Conservation (phyloP, 2,329 filamentous ascomycete genomes). For the Gnomoniopsis smithogilvyi region DNA sequence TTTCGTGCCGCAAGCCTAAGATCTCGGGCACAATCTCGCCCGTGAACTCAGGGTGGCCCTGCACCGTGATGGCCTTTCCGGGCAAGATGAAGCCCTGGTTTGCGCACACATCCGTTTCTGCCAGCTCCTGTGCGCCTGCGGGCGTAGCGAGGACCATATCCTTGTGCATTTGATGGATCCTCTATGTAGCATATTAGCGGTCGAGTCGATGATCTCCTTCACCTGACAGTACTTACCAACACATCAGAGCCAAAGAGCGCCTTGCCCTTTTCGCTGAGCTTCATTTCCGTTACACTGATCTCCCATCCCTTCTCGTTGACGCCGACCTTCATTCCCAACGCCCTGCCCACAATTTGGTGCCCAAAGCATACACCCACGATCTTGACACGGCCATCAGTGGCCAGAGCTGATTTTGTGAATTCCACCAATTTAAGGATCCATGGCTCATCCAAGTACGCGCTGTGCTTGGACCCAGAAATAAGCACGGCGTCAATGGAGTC, state of each 20-base stretch:
- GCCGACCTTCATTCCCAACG: constrained; percentile 65
- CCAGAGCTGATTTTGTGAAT: constrained; percentile 52
- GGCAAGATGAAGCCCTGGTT: constrained; percentile 79
- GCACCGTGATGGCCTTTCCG: constrained; percentile 67
- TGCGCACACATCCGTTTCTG: constrained; percentile 61
- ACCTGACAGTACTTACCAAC: constrained; percentile 36
- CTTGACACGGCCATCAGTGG: constrained; percentile 61
- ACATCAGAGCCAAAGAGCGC: constrained; percentile 67
- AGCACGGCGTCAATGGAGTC: constrained; percentile 78
- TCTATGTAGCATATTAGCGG: background rate
- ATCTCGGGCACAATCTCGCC: constrained; percentile 68
- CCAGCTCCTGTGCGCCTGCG: constrained; percentile 58
- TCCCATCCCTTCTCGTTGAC: constrained; percentile 74
- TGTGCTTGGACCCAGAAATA: constrained; percentile 72
- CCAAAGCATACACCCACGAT: constrained; percentile 85
- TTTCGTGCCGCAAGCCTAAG: constrained; percentile 58
- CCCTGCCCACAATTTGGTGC: constrained; percentile 78
- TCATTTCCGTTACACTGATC: constrained; percentile 67
- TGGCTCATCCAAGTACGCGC: constrained; percentile 68
- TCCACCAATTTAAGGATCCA: constrained; percentile 77
- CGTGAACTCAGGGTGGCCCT: constrained; percentile 85
- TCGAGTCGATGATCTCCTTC: background rate
- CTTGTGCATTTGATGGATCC: constrained; percentile 81
- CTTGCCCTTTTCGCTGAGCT: constrained; percentile 67
- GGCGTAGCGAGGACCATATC: constrained; percentile 70